Conservation (phyloP, 2,329 filamentous ascomycete species). For the Fusarium citri region DNA sequence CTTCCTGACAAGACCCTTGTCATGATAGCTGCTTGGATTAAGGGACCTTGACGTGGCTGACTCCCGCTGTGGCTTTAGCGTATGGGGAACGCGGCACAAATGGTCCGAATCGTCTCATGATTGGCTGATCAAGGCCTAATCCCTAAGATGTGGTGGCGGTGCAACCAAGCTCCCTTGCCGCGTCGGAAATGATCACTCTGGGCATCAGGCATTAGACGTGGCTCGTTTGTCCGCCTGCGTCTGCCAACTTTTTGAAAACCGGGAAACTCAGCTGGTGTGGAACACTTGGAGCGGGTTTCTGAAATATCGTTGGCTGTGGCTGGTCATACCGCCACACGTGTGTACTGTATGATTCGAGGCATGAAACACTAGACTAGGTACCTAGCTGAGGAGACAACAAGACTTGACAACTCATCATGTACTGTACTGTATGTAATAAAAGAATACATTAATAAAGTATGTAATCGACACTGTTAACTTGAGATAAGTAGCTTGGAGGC, state of each 20-base stretch:
- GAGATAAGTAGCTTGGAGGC: neutral
- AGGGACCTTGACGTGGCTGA: slow-evolving; percentile 37
- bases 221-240: slow-evolving; percentile 33
- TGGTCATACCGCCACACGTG: slow-evolving; percentile 32
- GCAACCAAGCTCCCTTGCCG: slow-evolving; percentile 25
- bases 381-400: slow-evolving; percentile 5
- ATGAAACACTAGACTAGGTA: slow-evolving; percentile 26
- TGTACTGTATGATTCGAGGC: slow-evolving; percentile 24
- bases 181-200: slow-evolving; percentile 42
- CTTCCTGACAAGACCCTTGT: slow-evolving; percentile 23
- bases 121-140: slow-evolving; percentile 6
- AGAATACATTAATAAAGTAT: neutral
- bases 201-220: slow-evolving; percentile 13
- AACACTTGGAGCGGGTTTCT: slow-evolving; percentile 21
- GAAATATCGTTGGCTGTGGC: slow-evolving; percentile 32
- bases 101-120: slow-evolving; percentile 22
- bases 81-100: slow-evolving; percentile 27
- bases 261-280: slow-evolving; percentile 31
- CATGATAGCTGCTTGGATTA: slow-evolving; percentile 38
- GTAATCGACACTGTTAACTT: neutral
- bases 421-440: slow-evolving; percentile 15
- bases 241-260: slow-evolving; percentile 42
- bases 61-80: slow-evolving; percentile 37
- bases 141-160: slow-evolving; percentile 32
- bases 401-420: slow-evolving; percentile 16